Conservation (phyloP, 1,284 basidiomycete species). For the Leccinum pallidistipes region DNA sequence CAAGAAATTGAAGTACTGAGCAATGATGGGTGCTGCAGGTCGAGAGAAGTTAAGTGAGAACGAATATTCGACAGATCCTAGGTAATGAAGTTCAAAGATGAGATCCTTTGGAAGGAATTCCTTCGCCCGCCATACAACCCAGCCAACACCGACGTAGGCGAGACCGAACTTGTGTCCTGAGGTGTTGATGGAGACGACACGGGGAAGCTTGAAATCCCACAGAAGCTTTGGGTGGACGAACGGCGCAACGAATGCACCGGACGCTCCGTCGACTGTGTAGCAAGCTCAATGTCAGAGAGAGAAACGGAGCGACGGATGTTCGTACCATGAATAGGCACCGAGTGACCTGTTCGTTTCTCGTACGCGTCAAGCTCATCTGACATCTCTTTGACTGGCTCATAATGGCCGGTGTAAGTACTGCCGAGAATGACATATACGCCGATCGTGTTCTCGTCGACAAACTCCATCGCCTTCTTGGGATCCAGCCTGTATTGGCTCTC, state of each 20-base stretch:
- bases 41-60: slow-evolving; percentile 97
- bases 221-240: slow-evolving; percentile 75
- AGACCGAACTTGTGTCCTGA: slow-evolving; percentile 92
- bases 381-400: slow-evolving; percentile 91
- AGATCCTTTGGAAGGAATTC: slow-evolving; percentile 81
- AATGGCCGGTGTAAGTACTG: slow-evolving; percentile 92
- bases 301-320: slow-evolving; percentile 28
- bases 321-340: slow-evolving; percentile 80
- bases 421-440: slow-evolving; percentile 81
- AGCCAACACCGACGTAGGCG: slow-evolving; percentile 86
- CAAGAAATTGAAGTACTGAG: slow-evolving; percentile 90
- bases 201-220: slow-evolving; percentile 88
- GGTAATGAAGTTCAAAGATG: slow-evolving; percentile 92
- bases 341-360: slow-evolving; percentile 76
- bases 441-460: slow-evolving; percentile 91
- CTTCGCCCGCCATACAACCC: slow-evolving; percentile 83
- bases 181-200: slow-evolving; percentile 88
- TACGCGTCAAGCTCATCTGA: slow-evolving; percentile 83
- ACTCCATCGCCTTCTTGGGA: slow-evolving; percentile 83
- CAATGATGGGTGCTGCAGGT: slow-evolving; percentile 87
- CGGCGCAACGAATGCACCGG: slow-evolving; percentile 85
- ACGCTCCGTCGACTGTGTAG: slow-evolving; percentile 67
- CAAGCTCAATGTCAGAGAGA: slow-evolving; percentile 4
- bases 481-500: slow-evolving; percentile 83
- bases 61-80: slow-evolving; percentile 60